Evolutionary conservation across 2,329 filamentous ascomycete genomes (phyloP), one percentile per base, ranked within the genome.

Genomic region (Fusarium sp.): DNA sequence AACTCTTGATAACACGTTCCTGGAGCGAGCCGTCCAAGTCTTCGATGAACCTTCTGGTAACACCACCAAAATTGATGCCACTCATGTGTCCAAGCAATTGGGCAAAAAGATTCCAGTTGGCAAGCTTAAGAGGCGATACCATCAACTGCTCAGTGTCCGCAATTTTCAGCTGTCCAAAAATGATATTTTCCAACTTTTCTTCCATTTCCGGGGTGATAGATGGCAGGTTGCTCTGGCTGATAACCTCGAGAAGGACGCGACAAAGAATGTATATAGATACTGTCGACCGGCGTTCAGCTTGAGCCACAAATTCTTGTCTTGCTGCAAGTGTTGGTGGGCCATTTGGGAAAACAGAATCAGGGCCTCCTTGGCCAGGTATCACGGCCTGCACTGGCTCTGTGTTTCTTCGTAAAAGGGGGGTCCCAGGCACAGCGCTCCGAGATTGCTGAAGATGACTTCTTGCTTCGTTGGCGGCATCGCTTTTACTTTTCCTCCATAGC

Each of bases 241-340:
- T 96, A 48, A 99, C 94, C 77, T 98, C 94, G 56, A 97, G 91
- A 49, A 99, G 83, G 9, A 98, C 95, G 30, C 96, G 89, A 76
- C 96, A 99, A 5, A 99, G 87, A 20, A 99, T 92, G 75, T 97
- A 99, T 49, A 97, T 97, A 2, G 96, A 97, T 5, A 97, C 92
- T 0, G 93, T 96, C 7, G 95, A 97, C 40, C 93, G 90, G 52
- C 95, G 90, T 79, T 99, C 96, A 4, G 93, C 91, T 72, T 95
- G 87, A 15, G 90, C 86, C 40, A 94, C 89, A 69, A 88, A 90
- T 71, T 93, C 91, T 73, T 94, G 91, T 67, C 83, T 87, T 37
- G 81, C 79, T 9, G 82, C 80, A 32, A 86, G 70, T 22, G 68
- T 74, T 15, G 82, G 79, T 1, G 79, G 75, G 14, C 77, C 79